Conservation (phyloP, 176 grass and related monocot genomes). For the Juncus effusus region DNA sequence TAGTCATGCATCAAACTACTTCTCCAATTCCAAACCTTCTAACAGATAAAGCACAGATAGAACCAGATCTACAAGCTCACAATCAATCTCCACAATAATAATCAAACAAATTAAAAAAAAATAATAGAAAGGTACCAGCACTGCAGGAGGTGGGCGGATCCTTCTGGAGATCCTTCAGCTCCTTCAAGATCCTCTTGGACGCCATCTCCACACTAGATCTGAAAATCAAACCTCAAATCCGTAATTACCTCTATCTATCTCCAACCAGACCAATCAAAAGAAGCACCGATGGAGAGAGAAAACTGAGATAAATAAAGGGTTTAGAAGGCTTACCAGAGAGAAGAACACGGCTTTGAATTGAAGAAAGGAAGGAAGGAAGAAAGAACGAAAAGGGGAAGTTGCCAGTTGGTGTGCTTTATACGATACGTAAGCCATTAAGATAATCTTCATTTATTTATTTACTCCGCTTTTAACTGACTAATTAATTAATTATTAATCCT, state of each 20-base stretch:
- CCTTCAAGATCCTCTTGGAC: conserved; percentile 64
- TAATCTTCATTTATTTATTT: background rate
- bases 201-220: conserved; percentile 39
- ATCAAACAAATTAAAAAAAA: conserved; percentile 10
- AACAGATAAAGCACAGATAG: too few species aligned
- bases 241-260: background rate
- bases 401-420: conserved; percentile 4
- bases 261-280: background rate
- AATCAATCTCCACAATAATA: background rate
- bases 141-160: conserved; percentile 64
- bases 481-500: background rate
- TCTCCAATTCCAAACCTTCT: too few species aligned
- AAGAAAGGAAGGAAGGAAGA: conserved; percentile 3
- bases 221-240: background rate
- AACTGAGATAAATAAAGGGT: background rate
- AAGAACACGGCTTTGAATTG: conserved; percentile 5
- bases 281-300: background rate
- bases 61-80: conserved; percentile 10
- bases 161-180: conserved; percentile 76
- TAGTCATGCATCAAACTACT: too few species aligned
- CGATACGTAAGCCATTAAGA: conserved; percentile 21
- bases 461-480: background rate
- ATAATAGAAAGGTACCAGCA: conserved; percentile 35
- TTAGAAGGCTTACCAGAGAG: background rate
- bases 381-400: background rate